These are phyloP conservation scores for Mrakia blollopis DNA, from an alignment of 768 basidiomycete species.

Conservation along the genomic window DNA sequence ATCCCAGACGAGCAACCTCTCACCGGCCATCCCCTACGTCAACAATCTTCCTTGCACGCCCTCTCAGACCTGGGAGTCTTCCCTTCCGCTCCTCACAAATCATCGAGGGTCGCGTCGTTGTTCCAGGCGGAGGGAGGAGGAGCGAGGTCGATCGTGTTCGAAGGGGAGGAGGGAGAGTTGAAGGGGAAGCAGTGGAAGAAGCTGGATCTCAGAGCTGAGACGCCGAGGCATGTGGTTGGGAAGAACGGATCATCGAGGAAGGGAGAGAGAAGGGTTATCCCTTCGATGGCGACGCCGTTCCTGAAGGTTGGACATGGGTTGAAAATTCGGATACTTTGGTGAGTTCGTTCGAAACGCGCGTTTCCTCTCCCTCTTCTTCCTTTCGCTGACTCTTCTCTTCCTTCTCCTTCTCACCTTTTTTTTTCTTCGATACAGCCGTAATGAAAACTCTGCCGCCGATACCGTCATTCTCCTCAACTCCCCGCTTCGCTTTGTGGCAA, in stretches of 20 bases:
- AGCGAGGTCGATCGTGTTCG: not conserved
- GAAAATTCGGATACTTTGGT: slow-evolving; percentile 10
- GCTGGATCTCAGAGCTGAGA: slow-evolving; percentile 1
- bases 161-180: not conserved
- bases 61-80: slow-evolving; percentile 4
- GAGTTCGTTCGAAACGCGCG: not conserved
- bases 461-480: slow-evolving; percentile 10
- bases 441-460: not conserved
- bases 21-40: not conserved
- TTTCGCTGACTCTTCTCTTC: not conserved
- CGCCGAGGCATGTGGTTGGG: not conserved
- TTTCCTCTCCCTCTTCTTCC: no score
- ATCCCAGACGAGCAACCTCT: slow-evolving; percentile 11
- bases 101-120: not conserved
- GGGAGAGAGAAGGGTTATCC: not conserved
- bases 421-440: not conserved
- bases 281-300: slow-evolving; percentile 5
- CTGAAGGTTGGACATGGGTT: not conserved
- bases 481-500: not conserved
- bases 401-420: no score
- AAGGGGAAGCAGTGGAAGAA: not conserved
- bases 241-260: not conserved
- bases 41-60: not conserved
- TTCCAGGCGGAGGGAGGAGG: slow-evolving; percentile 4
- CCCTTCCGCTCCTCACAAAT: not conserved